These are phyloP conservation scores for Physcia stellaris DNA, from an alignment of 495 filamentous ascomycete genomes.

Conservation along the genomic window DNA sequence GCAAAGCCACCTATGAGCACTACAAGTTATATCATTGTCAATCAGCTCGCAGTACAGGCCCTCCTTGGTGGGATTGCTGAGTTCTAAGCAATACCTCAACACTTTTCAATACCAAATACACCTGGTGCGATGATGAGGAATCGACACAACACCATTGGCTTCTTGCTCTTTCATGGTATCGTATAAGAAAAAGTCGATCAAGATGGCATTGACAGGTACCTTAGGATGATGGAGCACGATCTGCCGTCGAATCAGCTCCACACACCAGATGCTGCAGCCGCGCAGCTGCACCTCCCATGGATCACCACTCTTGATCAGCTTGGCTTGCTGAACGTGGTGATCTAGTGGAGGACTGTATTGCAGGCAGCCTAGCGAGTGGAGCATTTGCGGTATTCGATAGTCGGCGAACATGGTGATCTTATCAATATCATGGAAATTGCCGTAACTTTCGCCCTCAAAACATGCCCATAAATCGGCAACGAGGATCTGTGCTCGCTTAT, in stretches of 20 bases:
- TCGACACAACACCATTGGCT: conserved; percentile 36
- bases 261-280: conserved; percentile 84
- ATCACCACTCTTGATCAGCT: conserved; percentile 54
- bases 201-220: conserved; percentile 62
- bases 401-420: conserved; percentile 97
- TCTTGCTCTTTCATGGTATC: conserved; percentile 83
- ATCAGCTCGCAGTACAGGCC: no score
- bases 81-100: no score
- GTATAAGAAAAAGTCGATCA: conserved; percentile 96
- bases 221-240: conserved; percentile 63
- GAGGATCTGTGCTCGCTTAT: conserved; percentile 91
- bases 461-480: conserved; percentile 94
- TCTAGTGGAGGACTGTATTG: conserved; percentile 70
- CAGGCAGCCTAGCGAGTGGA: conserved; percentile 70
- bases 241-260: conserved; percentile 78
- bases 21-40: no score
- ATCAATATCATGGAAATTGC: conserved; percentile 80
- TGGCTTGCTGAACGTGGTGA: conserved; percentile 45
- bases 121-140: conserved; percentile 85
- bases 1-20: no score
- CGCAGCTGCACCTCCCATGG: conserved; percentile 81
- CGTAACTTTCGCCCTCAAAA: conserved; percentile 67
- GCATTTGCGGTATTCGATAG: conserved; percentile 90
- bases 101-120: conserved; percentile 98
- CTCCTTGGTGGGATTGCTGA: no score